phyloP scores from a whole-genome alignment of 371 early-diverging fungal species.

The Mucor circinelloides region DNA sequence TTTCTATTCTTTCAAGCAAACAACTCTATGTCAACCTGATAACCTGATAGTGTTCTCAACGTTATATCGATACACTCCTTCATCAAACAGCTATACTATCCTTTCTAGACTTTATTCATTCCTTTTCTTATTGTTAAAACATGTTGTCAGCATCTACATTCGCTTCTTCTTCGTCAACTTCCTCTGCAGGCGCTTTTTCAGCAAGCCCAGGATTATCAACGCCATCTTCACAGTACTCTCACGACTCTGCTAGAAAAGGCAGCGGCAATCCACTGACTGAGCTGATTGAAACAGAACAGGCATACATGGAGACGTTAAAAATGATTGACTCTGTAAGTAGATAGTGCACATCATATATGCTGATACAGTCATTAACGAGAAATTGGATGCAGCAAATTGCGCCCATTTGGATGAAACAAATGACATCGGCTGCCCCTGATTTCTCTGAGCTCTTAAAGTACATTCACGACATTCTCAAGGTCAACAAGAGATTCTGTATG shows the following conservation, averaged over 20 bases:
- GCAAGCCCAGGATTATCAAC: slow-evolving; percentile 9
- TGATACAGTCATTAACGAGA: too few species aligned
- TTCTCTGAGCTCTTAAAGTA: slow-evolving; percentile 46
- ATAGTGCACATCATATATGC: background rate
- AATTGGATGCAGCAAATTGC: slow-evolving; percentile 43
- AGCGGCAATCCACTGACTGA: slow-evolving; percentile 44
- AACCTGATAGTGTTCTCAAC: background rate
- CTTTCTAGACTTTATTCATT: background rate
- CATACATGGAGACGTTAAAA: slow-evolving; percentile 45
- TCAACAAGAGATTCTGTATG: slow-evolving; percentile 48
- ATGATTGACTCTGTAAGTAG: slow-evolving; percentile 50
- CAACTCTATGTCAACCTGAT: slow-evolving; percentile 5
- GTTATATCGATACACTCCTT: background rate
- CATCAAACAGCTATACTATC: background rate
- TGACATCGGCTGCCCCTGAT: slow-evolving; percentile 48
- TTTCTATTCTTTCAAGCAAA: background rate
- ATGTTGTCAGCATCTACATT: slow-evolving; percentile 34
- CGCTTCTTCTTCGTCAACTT: slow-evolving; percentile 16
- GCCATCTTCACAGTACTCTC: slow-evolving; percentile 36
- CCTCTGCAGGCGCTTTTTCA: slow-evolving; percentile 23
- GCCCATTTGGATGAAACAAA: slow-evolving; percentile 55
- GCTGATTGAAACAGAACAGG: slow-evolving; percentile 52
- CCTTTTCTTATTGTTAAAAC: slow-evolving; percentile 1
- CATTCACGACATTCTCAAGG: slow-evolving; percentile 43
- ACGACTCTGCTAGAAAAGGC: slow-evolving; percentile 18